Conservation (phyloP, 345 rosid species). For the Euphorbia tirucalli region DNA sequence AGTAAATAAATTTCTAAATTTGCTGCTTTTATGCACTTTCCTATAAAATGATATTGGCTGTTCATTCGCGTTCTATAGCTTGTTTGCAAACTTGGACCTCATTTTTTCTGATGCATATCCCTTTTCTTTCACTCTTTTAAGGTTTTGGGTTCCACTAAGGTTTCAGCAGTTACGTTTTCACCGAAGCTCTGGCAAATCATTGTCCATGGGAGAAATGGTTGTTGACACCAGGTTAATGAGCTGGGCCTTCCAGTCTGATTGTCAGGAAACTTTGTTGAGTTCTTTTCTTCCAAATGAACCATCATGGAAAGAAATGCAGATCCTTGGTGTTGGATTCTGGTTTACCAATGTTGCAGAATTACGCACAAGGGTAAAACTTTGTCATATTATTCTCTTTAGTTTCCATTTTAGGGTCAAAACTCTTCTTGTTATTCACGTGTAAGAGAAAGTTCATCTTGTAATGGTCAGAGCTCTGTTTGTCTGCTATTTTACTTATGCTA, state of each 20-base stretch:
- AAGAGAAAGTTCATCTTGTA: slow-evolving; percentile 3
- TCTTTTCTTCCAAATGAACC: slow-evolving; percentile 69
- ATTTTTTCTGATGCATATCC: slow-evolving; percentile 17
- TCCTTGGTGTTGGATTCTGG: slow-evolving; percentile 90
- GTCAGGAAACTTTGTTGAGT: slow-evolving; percentile 66
- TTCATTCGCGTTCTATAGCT: not conserved
- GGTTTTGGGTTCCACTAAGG: slow-evolving; percentile 84
- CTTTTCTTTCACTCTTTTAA: slow-evolving; percentile 31
- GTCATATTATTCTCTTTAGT: slow-evolving; percentile 4
- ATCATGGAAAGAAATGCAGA: slow-evolving; percentile 81
- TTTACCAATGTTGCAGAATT: slow-evolving; percentile 59
- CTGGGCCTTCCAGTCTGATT: slow-evolving; percentile 96
- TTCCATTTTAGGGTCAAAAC: not conserved
- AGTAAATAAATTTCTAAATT: not conserved
- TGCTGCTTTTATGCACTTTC: not conserved
- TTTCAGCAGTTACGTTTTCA: slow-evolving; percentile 59
- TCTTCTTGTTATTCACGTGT: slow-evolving; percentile 10
- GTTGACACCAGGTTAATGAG: slow-evolving; percentile 61
- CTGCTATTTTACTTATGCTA: slow-evolving; percentile 3
- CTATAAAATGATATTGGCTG: not conserved
- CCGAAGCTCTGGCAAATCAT: slow-evolving; percentile 55
- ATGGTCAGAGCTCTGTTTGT: not conserved
- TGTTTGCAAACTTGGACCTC: not conserved
- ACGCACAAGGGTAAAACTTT: slow-evolving; percentile 62
- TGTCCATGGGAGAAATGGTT: slow-evolving; percentile 58